phyloP scores from a whole-genome alignment of 768 basidiomycete species.

The Boletus coccyginus region DNA sequence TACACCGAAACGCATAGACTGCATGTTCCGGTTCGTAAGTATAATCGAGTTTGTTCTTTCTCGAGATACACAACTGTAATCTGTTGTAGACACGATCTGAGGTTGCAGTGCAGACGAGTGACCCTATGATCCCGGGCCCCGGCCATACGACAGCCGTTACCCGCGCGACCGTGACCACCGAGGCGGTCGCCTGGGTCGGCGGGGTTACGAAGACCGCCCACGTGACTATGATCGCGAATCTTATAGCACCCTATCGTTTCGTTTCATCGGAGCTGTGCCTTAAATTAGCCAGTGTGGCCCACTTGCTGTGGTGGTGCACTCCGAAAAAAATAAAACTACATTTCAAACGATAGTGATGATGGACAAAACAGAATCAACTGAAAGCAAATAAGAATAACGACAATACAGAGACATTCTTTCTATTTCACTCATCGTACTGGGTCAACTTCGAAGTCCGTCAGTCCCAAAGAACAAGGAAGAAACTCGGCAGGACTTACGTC shows the following conservation, averaged over 20 bases:
- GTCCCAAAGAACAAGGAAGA: neutral
- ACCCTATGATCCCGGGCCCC: conserved; percentile 90
- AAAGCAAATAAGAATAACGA: conserved; percentile 27
- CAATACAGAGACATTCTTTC: neutral
- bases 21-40: conserved; percentile 36
- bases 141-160: too few relatives aligned
- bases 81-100: too few relatives aligned
- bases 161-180: conserved; percentile 63
- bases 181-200: conserved; percentile 30
- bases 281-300: neutral
- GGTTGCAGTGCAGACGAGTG: too few relatives aligned
- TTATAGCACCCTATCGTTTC: neutral
- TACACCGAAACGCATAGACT: conserved; percentile 76
- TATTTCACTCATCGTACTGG: conserved; percentile 26
- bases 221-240: conserved; percentile 33
- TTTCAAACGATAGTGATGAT: neutral
- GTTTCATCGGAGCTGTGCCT: neutral
- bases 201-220: conserved; percentile 34
- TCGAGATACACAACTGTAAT: too few relatives aligned
- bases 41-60: neutral
- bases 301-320: neutral
- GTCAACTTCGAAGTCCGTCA: conserved; percentile 22
- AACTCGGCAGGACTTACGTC: conserved; percentile 54
- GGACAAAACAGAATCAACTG: conserved; percentile 5
- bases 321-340: neutral